Conservation (phyloP, 2,329 filamentous ascomycete species). For the Fonsecaea nubica region DNA sequence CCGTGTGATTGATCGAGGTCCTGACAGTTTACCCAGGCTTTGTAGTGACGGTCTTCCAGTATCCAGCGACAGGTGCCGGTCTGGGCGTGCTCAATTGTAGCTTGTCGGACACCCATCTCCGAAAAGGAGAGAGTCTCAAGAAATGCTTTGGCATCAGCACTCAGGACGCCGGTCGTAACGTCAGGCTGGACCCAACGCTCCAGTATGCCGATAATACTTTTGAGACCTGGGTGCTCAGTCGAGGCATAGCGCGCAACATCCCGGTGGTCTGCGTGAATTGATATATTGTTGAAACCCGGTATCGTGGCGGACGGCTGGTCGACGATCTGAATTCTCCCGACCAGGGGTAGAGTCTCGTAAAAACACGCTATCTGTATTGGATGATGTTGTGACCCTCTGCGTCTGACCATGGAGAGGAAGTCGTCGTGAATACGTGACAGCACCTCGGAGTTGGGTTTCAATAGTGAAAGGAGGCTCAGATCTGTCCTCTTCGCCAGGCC, state of each 20-base stretch:
- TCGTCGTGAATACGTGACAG: slow-evolving; percentile 10
- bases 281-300: slow-evolving; percentile 16
- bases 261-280: slow-evolving; percentile 15
- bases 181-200: not conserved
- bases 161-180: not conserved
- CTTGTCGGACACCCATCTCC: slow-evolving; percentile 49
- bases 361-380: slow-evolving; percentile 6
- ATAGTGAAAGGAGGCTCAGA: slow-evolving; percentile 5
- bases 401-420: slow-evolving; percentile 12
- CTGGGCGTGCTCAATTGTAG: slow-evolving; percentile 49
- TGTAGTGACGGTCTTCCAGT: slow-evolving; percentile 45
- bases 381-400: not conserved
- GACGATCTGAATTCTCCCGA: not conserved
- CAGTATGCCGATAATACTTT: not conserved
- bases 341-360: not conserved
- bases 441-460: slow-evolving; percentile 13
- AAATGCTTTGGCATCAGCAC: not conserved
- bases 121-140: slow-evolving; percentile 43
- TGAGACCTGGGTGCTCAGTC: not conserved
- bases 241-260: slow-evolving; percentile 11
- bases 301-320: slow-evolving; percentile 9
- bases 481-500: slow-evolving; percentile 1
- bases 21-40: slow-evolving; percentile 46
- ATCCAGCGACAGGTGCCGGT: slow-evolving; percentile 53
- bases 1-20: slow-evolving; percentile 40